Evolutionary conservation across 192 early-diverging fungal genomes (phyloP).

Genomic region (Spizellomyces sp.): DNA sequence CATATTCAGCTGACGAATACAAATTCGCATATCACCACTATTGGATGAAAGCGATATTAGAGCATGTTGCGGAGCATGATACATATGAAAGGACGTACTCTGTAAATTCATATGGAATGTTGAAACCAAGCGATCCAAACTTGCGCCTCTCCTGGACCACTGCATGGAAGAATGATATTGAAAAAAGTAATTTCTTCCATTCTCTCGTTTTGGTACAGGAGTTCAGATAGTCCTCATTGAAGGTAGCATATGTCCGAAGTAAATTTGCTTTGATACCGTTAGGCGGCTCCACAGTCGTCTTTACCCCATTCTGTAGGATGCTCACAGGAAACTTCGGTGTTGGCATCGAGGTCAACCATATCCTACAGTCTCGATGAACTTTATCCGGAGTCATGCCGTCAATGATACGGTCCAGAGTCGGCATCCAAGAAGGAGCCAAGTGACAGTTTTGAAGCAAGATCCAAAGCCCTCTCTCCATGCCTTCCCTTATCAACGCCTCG

Average conservation of each 20-base stretch:
- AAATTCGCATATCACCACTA: slow-evolving; percentile 60
- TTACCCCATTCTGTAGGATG: slow-evolving; percentile 64
- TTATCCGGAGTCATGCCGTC: slow-evolving; percentile 57
- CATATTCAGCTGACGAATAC: slow-evolving; percentile 62
- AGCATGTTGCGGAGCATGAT: not conserved
- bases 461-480: slow-evolving; percentile 63
- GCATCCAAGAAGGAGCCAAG: slow-evolving; percentile 64
- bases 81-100: slow-evolving; percentile 14
- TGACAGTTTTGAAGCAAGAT: slow-evolving; percentile 64
- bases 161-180: slow-evolving; percentile 63
- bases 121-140: slow-evolving; percentile 62
- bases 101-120: slow-evolving; percentile 65
- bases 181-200: slow-evolving; percentile 62
- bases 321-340: slow-evolving; percentile 63
- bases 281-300: slow-evolving; percentile 62
- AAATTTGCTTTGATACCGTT: slow-evolving; percentile 66
- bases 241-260: slow-evolving; percentile 56
- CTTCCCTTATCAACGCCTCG: slow-evolving; percentile 60
- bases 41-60: not conserved
- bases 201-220: slow-evolving; percentile 45
- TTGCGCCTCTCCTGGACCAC: slow-evolving; percentile 61
- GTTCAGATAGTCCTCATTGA: slow-evolving; percentile 58
- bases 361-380: slow-evolving; percentile 58
- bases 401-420: slow-evolving; percentile 57
- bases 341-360: slow-evolving; percentile 64